Evolutionary conservation across 2,329 filamentous ascomycete genomes (phyloP), one percentile per base, ranked within the genome.

Genomic region (Ascochyta rabiei): DNA sequence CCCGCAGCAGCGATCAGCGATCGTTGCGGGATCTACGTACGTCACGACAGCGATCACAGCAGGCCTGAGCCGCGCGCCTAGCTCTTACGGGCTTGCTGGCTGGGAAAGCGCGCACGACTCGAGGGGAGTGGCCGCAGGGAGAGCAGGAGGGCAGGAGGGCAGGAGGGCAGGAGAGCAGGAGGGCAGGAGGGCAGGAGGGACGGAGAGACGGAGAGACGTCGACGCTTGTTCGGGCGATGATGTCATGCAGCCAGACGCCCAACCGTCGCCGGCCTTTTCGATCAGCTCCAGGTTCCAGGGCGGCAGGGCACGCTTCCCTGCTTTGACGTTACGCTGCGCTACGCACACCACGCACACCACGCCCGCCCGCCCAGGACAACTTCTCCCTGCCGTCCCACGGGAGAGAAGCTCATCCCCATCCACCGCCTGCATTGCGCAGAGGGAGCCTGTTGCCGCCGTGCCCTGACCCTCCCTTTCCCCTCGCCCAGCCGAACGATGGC

Each of bases 401-500:
- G 46, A 33, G 35, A 31, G 30, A 5, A 2, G 19, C 28, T 31
- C 18, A 43, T 37, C 47, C 53, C 48, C 35, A 51, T 31, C 33
- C 48, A 38, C 52, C 47, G 43, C 44, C 44, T 52, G 59, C 53
- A 58, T 56, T 63, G 41, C 51, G 38, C 30, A 44, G 48, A 45
- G 48, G 48, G 43, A 39, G 23, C 21, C 23, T 43, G 40, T 44
- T 47, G 48, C 40, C 41, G 48, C 40, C 41, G 42, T 42, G 37
- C 39, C 34, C 41, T 35, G 21, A 23, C 21, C 21, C 21, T 23
- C 21, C 43, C 28, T 10, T 9, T 9, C 10, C 19, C 26, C 23
- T 16, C 23, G 33, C 42, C 40, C 42, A 28, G 41, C 42, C 18
- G 35, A 48, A 56, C 62, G 64, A 81, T 81, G 80, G 73, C 76